phyloP scores from a whole-genome alignment of 352 stramenopile species.

The Pythium dissotocum region DNA sequence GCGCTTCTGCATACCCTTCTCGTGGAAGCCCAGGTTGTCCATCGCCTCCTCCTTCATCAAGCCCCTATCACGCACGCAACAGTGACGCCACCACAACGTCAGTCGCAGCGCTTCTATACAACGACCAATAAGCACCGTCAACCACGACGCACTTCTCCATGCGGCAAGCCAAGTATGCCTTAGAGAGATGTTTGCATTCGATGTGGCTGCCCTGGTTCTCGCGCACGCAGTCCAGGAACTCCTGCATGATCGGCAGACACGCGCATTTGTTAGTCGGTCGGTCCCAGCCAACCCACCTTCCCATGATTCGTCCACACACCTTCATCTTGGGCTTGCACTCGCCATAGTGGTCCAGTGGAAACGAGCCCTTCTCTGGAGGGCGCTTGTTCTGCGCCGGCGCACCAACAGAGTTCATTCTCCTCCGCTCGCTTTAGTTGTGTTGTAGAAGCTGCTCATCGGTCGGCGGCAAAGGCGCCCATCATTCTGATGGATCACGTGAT shows the following conservation, averaged over 20 bases:
- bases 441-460: background rate
- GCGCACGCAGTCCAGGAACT: slow-evolving; percentile 85
- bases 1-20: slow-evolving; percentile 73
- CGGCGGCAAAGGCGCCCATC: slow-evolving; percentile 9
- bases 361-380: slow-evolving; percentile 89
- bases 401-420: slow-evolving; percentile 77
- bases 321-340: slow-evolving; percentile 90
- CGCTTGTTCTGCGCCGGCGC: slow-evolving; percentile 70
- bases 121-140: background rate
- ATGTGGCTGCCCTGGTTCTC: slow-evolving; percentile 84
- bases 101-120: background rate
- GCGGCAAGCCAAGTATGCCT: slow-evolving; percentile 85
- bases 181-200: slow-evolving; percentile 89
- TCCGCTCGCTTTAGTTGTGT: background rate
- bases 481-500: slow-evolving; percentile 11
- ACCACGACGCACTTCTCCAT: slow-evolving; percentile 75
- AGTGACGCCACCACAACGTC: background rate
- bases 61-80: slow-evolving; percentile 35
- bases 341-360: slow-evolving; percentile 89
- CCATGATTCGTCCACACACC: slow-evolving; percentile 29
- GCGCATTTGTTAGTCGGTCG: background rate
- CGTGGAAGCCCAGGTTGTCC: slow-evolving; percentile 79
- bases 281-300: background rate
- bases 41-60: slow-evolving; percentile 87
- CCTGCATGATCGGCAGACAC: slow-evolving; percentile 27